Evolutionary conservation across 345 rosid genomes (phyloP).

Genomic region (Reutealis trisperma): DNA sequence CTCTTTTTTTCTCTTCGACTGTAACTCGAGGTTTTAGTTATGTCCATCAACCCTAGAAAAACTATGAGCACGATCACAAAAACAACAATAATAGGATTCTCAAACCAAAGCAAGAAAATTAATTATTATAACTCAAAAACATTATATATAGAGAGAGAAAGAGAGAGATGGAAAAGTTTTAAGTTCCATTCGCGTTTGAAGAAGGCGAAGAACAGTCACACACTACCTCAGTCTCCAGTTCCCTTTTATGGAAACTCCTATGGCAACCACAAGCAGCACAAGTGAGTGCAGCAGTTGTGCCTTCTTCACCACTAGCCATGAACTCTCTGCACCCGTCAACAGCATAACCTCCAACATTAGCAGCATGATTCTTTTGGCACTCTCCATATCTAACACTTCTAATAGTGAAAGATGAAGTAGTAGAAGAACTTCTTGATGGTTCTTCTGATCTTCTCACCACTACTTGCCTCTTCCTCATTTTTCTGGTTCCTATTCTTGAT

Average conservation of each 20-base stretch:
- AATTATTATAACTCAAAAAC: constrained; percentile 9
- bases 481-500: constrained; percentile 2
- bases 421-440: constrained; percentile 41
- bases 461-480: constrained; percentile 76
- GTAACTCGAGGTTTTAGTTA: background rate
- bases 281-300: constrained; percentile 28
- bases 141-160: background rate
- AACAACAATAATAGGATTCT: background rate
- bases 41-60: constrained; percentile 13
- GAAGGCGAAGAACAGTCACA: constrained; percentile 59
- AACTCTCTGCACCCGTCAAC: constrained; percentile 87
- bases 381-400: constrained; percentile 64
- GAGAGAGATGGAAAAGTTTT: background rate
- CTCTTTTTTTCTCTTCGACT: background rate
- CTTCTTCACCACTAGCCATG: constrained; percentile 61
- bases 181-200: constrained; percentile 20
- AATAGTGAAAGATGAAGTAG: constrained; percentile 37
- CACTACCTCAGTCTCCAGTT: constrained; percentile 59
- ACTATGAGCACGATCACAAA: background rate
- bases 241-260: constrained; percentile 35
- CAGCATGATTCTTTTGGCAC: constrained; percentile 85
- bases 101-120: constrained; percentile 11
- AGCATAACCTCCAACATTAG: constrained; percentile 64
- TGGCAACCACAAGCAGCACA: constrained; percentile 47
- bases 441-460: constrained; percentile 59